phyloP scores from a whole-genome alignment of 2,329 filamentous ascomycete genomes.

The Calonectria ilicicola region DNA sequence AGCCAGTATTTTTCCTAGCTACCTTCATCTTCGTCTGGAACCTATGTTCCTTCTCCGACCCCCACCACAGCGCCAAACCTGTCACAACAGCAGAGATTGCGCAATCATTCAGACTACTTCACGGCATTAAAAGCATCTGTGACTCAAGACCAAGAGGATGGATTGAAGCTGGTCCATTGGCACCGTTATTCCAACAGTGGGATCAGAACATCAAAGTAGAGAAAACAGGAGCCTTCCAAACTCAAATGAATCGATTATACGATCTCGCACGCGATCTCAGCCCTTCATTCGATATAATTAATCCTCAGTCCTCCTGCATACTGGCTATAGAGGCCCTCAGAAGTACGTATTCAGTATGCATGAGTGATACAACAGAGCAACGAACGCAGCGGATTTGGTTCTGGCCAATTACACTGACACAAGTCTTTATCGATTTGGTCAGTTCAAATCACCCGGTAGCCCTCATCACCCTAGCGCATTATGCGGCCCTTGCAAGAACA shows the following conservation, averaged over 20 bases:
- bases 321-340: slow-evolving; percentile 27
- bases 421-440: slow-evolving; percentile 28
- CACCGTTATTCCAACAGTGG: slow-evolving; percentile 13
- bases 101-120: slow-evolving; percentile 30
- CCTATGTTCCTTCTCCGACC: slow-evolving; percentile 27
- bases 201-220: neutral
- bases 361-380: neutral
- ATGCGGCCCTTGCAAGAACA: slow-evolving; percentile 25
- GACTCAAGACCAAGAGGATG: slow-evolving; percentile 26
- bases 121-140: slow-evolving; percentile 29
- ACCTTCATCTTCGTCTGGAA: slow-evolving; percentile 29
- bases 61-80: neutral
- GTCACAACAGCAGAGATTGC: slow-evolving; percentile 14
- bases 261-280: slow-evolving; percentile 20
- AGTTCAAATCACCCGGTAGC: slow-evolving; percentile 27
- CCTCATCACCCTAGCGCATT: slow-evolving; percentile 27
- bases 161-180: slow-evolving; percentile 22
- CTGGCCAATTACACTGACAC: slow-evolving; percentile 29
- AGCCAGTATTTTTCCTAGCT: slow-evolving; percentile 31
- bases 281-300: slow-evolving; percentile 26
- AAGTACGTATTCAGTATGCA: slow-evolving; percentile 17
- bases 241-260: slow-evolving; percentile 21
- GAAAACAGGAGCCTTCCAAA: slow-evolving; percentile 23
- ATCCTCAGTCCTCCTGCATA: slow-evolving; percentile 27
- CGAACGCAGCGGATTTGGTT: slow-evolving; percentile 25